A percentile compares a stretch with the other conserved stretches of the same genome.
phyloP scores from a whole-genome alignment of 1,139 yeast genomes.

The Tardiomyces depauwii region DNA sequence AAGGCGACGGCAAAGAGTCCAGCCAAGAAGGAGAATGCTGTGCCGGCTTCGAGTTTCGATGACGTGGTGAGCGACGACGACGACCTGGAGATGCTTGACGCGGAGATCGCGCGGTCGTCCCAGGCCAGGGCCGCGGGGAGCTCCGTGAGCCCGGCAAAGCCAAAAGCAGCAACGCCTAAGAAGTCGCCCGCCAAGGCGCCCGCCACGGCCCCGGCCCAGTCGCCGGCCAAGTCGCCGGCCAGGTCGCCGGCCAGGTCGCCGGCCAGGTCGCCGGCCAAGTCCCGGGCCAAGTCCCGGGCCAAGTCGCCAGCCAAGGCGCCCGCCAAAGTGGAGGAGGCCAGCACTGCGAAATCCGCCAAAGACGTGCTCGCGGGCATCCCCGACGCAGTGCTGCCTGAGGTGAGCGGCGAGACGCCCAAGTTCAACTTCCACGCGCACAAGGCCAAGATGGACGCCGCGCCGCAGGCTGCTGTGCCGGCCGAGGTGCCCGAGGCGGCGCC shows the following conservation, averaged over 20 bases:
- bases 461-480: constrained; percentile 11
- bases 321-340: background rate
- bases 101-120: background rate
- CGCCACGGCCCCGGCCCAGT: background rate
- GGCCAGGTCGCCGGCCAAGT: constrained; percentile 21
- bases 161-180: constrained; percentile 6
- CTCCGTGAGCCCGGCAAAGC: background rate
- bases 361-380: constrained; percentile 51
- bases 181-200: constrained; percentile 5
- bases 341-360: constrained; percentile 30
- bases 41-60: background rate
- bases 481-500: constrained; percentile 68
- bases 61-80: constrained; percentile 1
- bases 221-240: background rate
- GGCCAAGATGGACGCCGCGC: constrained; percentile 27
- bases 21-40: background rate
- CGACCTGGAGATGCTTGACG: background rate
- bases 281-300: constrained; percentile 18
- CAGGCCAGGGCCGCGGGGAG: background rate
- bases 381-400: constrained; percentile 57
- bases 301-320: background rate
- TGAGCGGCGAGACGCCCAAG: constrained; percentile 36
- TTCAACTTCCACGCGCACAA: constrained; percentile 44
- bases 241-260: background rate
- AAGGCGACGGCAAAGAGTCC: constrained; percentile 2